Evolutionary conservation across 805 yeast species (phyloP), one percentile per base, ranked within the genome.

Genomic region (Wickerhamomyces pijperi): DNA sequence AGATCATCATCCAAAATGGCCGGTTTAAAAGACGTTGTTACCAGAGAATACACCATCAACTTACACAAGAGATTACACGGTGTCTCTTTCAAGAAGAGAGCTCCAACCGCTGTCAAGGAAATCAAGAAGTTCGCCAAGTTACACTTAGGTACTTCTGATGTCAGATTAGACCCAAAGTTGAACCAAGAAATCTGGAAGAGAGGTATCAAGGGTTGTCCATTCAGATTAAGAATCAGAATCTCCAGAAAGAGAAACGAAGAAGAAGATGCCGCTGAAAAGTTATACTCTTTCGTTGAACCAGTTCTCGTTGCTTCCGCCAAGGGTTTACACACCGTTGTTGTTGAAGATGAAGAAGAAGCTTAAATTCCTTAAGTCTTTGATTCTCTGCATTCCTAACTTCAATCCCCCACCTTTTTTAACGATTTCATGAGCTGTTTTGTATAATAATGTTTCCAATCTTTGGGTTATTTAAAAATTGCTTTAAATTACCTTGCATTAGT

Each of bases 1-100:
- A 48, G 43, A 67, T 67, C 72, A 68, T 72, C n/a, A 56, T 67
- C 67, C 42, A 53, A 54, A 57, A 72, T 72, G 70, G 76, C 80
- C 72, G 94, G 90, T 72, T 76, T 87, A 69, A 83, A 84, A 76
- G 97, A 92, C 88, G 96, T 87, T 73, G 97, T 92, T 73, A 84
- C 98, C 71, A 95, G 99, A 74, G 99, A 92, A 77, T 92, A 92
- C 86, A 92, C 98, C 81, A 88, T 92, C 74, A 90, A 92, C 86
- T 76, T 90, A 73, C 95, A 87, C 95, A 90, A 87, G 74, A 87
- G 97, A 76, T 83, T 87, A 68, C 95, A 85, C 74, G 97, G 97
- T 78, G 88, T 82, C 60, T 83, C 86, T 74, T 92, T 90, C 95
- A 92, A 92, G 81, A 84, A 83, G 83, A 87, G 97, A 78, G 99